Base-by-base conservation (phyloP, 805 yeast genomes). In the Debaryomyces hansenii region DNA sequence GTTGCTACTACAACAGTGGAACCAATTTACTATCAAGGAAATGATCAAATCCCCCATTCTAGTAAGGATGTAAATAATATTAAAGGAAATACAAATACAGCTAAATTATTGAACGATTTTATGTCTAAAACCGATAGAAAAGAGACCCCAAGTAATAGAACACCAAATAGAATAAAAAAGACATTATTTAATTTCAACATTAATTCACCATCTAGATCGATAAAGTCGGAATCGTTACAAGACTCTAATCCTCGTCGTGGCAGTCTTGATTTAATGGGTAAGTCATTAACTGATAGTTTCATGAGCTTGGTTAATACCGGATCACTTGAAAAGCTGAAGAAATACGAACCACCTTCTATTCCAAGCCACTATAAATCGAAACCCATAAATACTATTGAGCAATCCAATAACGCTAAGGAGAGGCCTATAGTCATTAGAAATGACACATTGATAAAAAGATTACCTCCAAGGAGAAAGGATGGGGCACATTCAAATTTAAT, bases 401-500 rank as follows among this genome's bases (percentile, higher is more conserved):
- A 40, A 32, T 18, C 48, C 39, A 28, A 32, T 37, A 42, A 42
- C 16, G 28, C 40, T 15, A 31, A 31, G 16, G 34, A 31, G 16
- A 31, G 11, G 20, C 64, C 66, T 2, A 69, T 72, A 5, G 43
- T 60, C 4, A 51, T 58, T 8, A 54, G 51, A 16, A 65, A 60
- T 41, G 72, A 70, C n/a, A 49, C 42, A 9, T 64, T 58, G 20
- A 40, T 54, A 15, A 68, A 70, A 45, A 48, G 76, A 40, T 50
- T 63, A 24, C 77, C 75, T 1, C 55, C 60, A 5, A 46, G 58
- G 16, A 47, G 51, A 27, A 57, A 52, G 28, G 66, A 62, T 43
- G 79, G 76, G 0, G 57, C 69, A 14, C 74, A 67, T 52, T 74
- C 81, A 4, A 64, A 69, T 5, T 51, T 77, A 44, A 66, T 63